phyloP scores from a whole-genome alignment of 495 filamentous ascomycete genomes.

The Parathielavia appendiculata region DNA sequence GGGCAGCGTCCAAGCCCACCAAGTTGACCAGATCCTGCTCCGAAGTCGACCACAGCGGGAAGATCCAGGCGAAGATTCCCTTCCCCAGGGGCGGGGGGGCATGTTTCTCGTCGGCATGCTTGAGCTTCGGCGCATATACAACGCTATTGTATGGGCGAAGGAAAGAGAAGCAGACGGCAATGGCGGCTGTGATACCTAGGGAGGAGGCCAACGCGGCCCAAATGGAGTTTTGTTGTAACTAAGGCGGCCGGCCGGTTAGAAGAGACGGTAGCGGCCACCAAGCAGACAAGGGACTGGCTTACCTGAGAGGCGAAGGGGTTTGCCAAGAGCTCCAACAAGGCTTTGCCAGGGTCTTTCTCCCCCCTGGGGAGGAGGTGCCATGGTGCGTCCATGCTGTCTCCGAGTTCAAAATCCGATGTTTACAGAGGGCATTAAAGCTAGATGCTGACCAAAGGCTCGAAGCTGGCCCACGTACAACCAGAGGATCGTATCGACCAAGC shows the following conservation, averaged over 20 bases:
- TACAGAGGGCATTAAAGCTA: slow-evolving; percentile 11
- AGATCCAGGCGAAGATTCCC: slow-evolving; percentile 79
- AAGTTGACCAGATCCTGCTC: slow-evolving; percentile 71
- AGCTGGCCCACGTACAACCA: background rate
- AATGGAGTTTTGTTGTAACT: slow-evolving; percentile 48
- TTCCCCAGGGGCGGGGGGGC: slow-evolving; percentile 85
- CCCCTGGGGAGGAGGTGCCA: slow-evolving; percentile 22
- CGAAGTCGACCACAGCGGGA: slow-evolving; percentile 66
- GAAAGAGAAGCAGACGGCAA: slow-evolving; percentile 77
- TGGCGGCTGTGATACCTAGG: slow-evolving; percentile 62
- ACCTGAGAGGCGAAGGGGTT: slow-evolving; percentile 48
- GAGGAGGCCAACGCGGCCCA: slow-evolving; percentile 79
- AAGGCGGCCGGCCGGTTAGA: background rate
- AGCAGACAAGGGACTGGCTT: slow-evolving; percentile 1
- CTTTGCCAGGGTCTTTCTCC: slow-evolving; percentile 26
- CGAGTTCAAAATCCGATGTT: background rate
- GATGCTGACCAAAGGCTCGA: slow-evolving; percentile 10
- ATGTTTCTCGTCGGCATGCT: slow-evolving; percentile 88
- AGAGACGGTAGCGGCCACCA: background rate
- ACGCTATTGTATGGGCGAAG: slow-evolving; percentile 83
- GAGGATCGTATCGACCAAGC: background rate
- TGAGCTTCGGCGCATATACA: slow-evolving; percentile 92
- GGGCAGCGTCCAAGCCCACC: slow-evolving; percentile 81
- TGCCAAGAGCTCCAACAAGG: slow-evolving; percentile 42
- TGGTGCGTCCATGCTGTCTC: slow-evolving; percentile 17